Evolutionary conservation across 495 filamentous ascomycete genomes (phyloP), one percentile per base, ranked within the genome.

Genomic region (Neurospora sp.): DNA sequence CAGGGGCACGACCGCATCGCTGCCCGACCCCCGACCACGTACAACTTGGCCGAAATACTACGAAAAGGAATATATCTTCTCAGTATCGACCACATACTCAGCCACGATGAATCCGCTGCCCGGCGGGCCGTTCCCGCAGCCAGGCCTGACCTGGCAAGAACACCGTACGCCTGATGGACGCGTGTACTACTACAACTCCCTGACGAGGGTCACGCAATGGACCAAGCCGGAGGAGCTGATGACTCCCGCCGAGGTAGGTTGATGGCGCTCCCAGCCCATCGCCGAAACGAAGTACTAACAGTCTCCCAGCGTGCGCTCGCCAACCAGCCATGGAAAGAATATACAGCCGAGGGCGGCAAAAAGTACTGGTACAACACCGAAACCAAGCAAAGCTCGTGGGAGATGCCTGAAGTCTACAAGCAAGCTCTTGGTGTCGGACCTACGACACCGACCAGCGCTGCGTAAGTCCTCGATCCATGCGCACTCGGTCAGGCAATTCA

Each of bases 321-420:
- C 66, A 91, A 90, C 75, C 92, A 94, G 69, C 92, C 94, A 71
- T 99, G 94, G 93, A 97, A 94, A 77, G 94, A 97, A 81, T 94
- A 97, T 77, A 93, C 92, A 13, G 89, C 92, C 45, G 90, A 93
- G 73, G 92, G 90, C 71, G 96, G 94, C 34, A 88, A 91, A 76
- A 93, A 95, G 78, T 99, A 99, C 80, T 99, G 94, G 94, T 90
- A 92, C 80, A 93, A 98, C 80, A 92, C 90, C 4, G 92, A 97
- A 79, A 95, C 90, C 43, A 95, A 96, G 84, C 88, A 93, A 83
- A 98, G 93, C 81, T 92, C 92, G 70, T 99, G 96, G 96, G 91
- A 94, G 73, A 96, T 97, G 88, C 95, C 95, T 71, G 92, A 93
- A 66, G 90, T 86, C 71, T 94, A 94, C 84, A 93, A 92, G 77